Evolutionary conservation across 768 basidiomycete genomes (phyloP).

Genomic region (Cystobasidium onofrii): DNA sequence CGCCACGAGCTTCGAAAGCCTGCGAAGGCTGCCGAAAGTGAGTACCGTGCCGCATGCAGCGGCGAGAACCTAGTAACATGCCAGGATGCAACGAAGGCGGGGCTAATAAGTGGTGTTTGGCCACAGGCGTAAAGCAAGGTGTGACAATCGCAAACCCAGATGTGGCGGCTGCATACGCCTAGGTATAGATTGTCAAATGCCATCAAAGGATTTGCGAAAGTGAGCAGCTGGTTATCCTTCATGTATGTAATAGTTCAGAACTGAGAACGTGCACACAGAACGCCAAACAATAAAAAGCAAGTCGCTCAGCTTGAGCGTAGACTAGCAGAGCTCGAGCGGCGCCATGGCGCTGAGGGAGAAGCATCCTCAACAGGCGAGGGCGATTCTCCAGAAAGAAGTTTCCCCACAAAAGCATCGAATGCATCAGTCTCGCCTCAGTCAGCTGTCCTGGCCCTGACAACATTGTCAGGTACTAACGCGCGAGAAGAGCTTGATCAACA

Average conservation of each 20-base stretch:
- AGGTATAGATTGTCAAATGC: constrained; percentile 15
- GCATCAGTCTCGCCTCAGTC: not conserved
- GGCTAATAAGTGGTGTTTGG: not conserved
- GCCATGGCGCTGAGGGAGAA: not conserved
- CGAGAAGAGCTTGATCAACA: not conserved
- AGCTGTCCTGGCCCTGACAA: not conserved
- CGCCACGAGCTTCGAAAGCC: constrained; percentile 8
- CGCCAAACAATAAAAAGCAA: constrained; percentile 2
- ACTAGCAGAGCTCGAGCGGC: not conserved
- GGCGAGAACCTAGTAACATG: too few relatives aligned
- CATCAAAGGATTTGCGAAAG: not conserved
- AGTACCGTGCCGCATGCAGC: not conserved
- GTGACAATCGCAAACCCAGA: constrained; percentile 9
- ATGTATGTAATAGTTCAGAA: too few relatives aligned
- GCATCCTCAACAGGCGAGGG: not conserved
- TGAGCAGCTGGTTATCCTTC: too few relatives aligned
- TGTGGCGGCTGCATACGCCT: constrained; percentile 4
- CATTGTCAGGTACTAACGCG: not conserved
- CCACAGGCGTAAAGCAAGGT: constrained; percentile 1
- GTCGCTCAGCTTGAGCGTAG: not conserved
- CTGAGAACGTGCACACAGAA: too few relatives aligned
- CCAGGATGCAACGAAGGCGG: too few relatives aligned
- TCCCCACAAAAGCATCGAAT: not conserved
- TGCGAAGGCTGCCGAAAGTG: constrained; percentile 15
- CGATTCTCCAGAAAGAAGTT: not conserved